A percentile compares a stretch with the other conserved stretches of the same genome.
Evolutionary conservation across 164 flowering plant species (phyloP).

Genomic region (Akebia trifoliata): DNA sequence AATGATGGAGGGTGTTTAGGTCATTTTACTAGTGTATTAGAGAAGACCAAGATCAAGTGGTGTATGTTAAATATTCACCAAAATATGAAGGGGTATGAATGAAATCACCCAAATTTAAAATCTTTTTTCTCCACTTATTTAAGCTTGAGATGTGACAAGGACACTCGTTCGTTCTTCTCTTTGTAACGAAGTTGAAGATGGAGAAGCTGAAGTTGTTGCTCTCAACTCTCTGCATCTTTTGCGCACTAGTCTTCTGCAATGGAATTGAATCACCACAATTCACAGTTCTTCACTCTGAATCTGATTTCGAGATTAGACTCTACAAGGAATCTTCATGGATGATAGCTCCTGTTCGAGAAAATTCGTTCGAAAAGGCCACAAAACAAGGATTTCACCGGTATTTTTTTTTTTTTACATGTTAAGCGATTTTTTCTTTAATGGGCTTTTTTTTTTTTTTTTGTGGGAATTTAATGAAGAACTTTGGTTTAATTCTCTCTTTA

Average conservation of each 20-base stretch:
- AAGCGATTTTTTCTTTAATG: not conserved
- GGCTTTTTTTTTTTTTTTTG: not conserved
- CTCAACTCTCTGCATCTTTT: slow-evolving; percentile 2
- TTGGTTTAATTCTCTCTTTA: not conserved
- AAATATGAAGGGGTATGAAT: too few species aligned
- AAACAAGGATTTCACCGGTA: slow-evolving; percentile 58
- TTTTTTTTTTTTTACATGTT: not conserved
- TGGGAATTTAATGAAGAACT: not conserved
- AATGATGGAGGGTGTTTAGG: too few species aligned
- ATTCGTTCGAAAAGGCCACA: slow-evolving; percentile 58
- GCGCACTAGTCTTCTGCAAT: slow-evolving; percentile 6
- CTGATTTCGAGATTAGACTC: slow-evolving; percentile 58
- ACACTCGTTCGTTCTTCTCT: too few species aligned
- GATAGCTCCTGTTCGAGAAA: slow-evolving; percentile 37
- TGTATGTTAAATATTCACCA: too few species aligned
- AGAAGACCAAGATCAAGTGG: too few species aligned
- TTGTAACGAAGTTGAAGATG: slow-evolving; percentile 11
- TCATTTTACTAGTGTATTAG: too few species aligned
- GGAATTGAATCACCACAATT: slow-evolving; percentile 50
- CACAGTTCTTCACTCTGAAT: slow-evolving; percentile 44
- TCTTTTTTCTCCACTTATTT: not conserved
- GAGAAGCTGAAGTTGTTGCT: slow-evolving; percentile 11
- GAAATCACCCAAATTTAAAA: too few species aligned
- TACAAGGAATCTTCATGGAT: slow-evolving; percentile 55
- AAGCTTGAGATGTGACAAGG: too few species aligned